Conservation (phyloP, 2,329 filamentous ascomycete species). For the Penicillium sp. region DNA sequence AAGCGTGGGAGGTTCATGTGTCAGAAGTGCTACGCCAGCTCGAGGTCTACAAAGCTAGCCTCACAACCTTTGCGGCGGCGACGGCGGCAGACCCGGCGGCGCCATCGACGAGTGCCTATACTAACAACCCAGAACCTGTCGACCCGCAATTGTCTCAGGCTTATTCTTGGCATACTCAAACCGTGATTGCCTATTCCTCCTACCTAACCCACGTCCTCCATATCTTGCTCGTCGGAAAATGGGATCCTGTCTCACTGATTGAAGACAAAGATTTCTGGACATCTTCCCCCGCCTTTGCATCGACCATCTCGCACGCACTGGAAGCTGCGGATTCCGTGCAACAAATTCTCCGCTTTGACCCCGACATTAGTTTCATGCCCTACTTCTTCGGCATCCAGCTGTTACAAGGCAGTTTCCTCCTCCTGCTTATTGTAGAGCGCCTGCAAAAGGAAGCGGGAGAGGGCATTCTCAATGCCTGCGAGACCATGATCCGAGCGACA, state of each 20-base stretch:
- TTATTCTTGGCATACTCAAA: slow-evolving; percentile 65
- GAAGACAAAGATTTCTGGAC: slow-evolving; percentile 95
- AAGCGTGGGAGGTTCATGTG: slow-evolving; percentile 77
- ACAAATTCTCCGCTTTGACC: slow-evolving; percentile 85
- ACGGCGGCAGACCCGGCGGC: slow-evolving; percentile 27
- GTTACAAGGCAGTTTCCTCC: slow-evolving; percentile 81
- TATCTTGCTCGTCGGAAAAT: slow-evolving; percentile 88
- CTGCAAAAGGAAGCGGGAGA: slow-evolving; percentile 81
- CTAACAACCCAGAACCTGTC: slow-evolving; percentile 54
- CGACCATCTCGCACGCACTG: slow-evolving; percentile 82
- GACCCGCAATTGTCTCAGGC: slow-evolving; percentile 33
- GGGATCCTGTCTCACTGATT: slow-evolving; percentile 90
- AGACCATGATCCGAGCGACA: slow-evolving; percentile 87
- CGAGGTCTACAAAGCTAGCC: slow-evolving; percentile 74
- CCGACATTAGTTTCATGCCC: slow-evolving; percentile 91
- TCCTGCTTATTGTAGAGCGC: slow-evolving; percentile 86
- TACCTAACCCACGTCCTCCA: slow-evolving; percentile 93
- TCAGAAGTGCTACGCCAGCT: slow-evolving; percentile 77
- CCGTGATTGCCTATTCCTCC: slow-evolving; percentile 82
- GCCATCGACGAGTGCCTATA: slow-evolving; percentile 50
- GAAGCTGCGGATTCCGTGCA: slow-evolving; percentile 83
- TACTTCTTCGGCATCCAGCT: slow-evolving; percentile 96
- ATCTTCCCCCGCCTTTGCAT: slow-evolving; percentile 81
- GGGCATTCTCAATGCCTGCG: slow-evolving; percentile 81
- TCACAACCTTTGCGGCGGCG: slow-evolving; percentile 47